Conservation (phyloP, 2,329 filamentous ascomycete genomes). For the Nothomitra cinnamomea region DNA sequence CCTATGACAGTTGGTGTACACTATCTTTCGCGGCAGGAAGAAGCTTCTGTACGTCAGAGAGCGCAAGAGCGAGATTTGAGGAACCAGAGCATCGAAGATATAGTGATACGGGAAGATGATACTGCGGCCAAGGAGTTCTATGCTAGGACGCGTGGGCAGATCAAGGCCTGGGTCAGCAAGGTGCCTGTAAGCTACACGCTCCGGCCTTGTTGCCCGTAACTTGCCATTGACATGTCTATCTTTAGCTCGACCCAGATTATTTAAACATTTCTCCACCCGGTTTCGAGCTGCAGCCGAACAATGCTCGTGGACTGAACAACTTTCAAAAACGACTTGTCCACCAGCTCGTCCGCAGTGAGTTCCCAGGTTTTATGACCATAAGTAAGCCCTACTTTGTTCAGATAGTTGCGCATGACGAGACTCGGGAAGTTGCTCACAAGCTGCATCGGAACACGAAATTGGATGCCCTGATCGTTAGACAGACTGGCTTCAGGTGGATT, state of each 20-base stretch:
- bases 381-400: conserved; percentile 23
- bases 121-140: conserved; percentile 35
- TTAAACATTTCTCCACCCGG: conserved; percentile 19
- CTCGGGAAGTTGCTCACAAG: conserved; percentile 18
- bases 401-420: conserved; percentile 22
- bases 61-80: conserved; percentile 25
- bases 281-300: conserved; percentile 10
- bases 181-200: conserved; percentile 2
- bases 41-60: conserved; percentile 14
- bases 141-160: conserved; percentile 8
- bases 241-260: conserved; percentile 12
- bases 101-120: conserved; percentile 35
- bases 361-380: conserved; percentile 24
- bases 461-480: conserved; percentile 18
- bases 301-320: conserved; percentile 26
- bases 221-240: conserved; percentile 5
- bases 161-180: conserved; percentile 5
- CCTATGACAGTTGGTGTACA: conserved; percentile 40
- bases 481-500: conserved; percentile 29
- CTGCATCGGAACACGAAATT: conserved; percentile 10
- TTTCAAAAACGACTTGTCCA: conserved; percentile 50
- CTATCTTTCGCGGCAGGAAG: conserved; percentile 45
- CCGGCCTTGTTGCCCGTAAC: not conserved
- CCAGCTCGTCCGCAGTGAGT: conserved; percentile 48
- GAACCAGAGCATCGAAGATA: conserved; percentile 23